Percentiles rank a stretch among this genome's conserved stretches.
These are phyloP conservation scores for Coniochaeta hoffmannii DNA, from an alignment of 2,329 filamentous ascomycete species.

Conservation along the genomic window DNA sequence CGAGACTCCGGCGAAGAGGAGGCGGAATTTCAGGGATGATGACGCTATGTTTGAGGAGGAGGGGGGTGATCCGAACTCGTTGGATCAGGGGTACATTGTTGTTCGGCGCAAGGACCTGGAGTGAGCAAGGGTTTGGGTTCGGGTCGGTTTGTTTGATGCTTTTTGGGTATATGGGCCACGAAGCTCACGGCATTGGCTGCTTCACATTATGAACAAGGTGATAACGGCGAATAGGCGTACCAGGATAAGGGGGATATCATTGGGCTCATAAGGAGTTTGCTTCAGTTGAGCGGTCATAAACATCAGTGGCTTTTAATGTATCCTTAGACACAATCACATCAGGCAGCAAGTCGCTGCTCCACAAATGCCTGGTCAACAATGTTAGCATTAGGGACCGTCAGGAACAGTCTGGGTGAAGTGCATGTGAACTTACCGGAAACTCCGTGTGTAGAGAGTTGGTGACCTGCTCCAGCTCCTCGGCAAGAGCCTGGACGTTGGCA, in stretches of 20 bases:
- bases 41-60: conserved; percentile 43
- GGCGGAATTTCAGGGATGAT: conserved; percentile 26
- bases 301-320: background rate
- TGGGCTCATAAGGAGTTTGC: background rate
- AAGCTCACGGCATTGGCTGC: no score
- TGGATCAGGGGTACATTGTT: conserved; percentile 47
- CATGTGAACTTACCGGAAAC: conserved; percentile 52
- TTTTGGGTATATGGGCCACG: no score
- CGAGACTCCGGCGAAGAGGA: conserved; percentile 14
- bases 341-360: background rate
- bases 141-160: background rate
- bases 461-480: conserved; percentile 54
- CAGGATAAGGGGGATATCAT: background rate
- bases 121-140: background rate
- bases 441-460: conserved; percentile 49
- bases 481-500: conserved; percentile 73
- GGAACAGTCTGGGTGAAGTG: background rate
- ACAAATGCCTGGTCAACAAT: background rate
- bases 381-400: background rate
- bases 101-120: conserved; percentile 45
- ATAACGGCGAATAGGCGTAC: background rate
- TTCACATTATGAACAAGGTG: background rate
- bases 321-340: background rate
- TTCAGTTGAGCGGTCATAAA: background rate
- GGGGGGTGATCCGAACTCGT: conserved; percentile 32